Conservation (phyloP, 805 yeast genomes). For the Teunomyces tritomae region DNA sequence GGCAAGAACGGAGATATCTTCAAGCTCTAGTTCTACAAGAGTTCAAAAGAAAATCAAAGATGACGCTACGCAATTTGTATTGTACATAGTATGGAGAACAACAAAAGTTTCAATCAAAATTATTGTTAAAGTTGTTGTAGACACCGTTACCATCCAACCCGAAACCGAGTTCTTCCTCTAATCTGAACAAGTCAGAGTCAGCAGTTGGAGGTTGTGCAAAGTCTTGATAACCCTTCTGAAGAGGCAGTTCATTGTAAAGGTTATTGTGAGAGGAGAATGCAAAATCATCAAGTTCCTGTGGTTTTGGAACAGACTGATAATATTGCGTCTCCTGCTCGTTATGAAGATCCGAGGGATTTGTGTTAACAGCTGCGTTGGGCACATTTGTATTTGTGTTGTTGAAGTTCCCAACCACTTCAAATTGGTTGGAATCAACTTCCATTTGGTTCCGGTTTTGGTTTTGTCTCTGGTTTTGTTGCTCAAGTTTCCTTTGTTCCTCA, state of each 20-base stretch:
- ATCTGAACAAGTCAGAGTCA: constrained; percentile 29
- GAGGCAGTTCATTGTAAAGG: constrained; percentile 1
- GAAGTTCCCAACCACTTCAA: constrained; percentile 8
- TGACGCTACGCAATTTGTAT: neutral
- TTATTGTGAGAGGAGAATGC: constrained; percentile 6
- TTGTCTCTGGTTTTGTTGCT: constrained; percentile 12
- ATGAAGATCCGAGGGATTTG: constrained; percentile 19
- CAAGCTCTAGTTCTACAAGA: constrained; percentile 5
- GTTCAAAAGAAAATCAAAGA: neutral
- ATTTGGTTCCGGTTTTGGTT: constrained; percentile 1
- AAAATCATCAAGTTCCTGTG: constrained; percentile 43
- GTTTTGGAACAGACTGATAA: constrained; percentile 40
- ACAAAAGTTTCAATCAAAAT: neutral
- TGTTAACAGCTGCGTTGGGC: constrained; percentile 12
- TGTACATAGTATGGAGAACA: constrained; percentile 1
- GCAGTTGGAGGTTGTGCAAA: constrained; percentile 6
- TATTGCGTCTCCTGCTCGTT: constrained; percentile 23
- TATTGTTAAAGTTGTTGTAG: constrained; percentile 11
- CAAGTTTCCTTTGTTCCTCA: constrained; percentile 20
- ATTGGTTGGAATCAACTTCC: constrained; percentile 1
- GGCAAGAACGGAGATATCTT: constrained; percentile 42
- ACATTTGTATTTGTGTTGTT: constrained; percentile 7
- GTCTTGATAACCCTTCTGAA: constrained; percentile 3
- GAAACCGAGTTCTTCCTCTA: constrained; percentile 45
- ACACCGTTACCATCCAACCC: constrained; percentile 41